Evolutionary conservation across 352 stramenopile species (phyloP).

Genomic region (Proteromonas lacertae): DNA sequence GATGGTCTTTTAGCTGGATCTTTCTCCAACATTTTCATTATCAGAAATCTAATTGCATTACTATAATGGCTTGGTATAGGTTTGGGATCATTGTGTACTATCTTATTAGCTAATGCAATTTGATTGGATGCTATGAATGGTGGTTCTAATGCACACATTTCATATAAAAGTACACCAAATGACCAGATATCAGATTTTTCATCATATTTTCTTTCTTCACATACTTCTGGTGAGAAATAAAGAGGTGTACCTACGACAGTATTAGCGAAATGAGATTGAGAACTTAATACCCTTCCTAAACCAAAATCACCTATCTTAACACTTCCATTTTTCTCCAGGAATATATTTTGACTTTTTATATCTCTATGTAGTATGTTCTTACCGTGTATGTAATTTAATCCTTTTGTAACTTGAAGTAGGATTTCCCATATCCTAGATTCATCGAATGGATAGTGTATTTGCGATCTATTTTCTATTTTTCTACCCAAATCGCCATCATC

Average conservation of each 20-base stretch:
- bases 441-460: neutral
- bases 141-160: too few relatives aligned
- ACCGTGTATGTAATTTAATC: slow-evolving; percentile 16
- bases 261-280: neutral
- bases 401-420: slow-evolving; percentile 15
- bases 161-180: too few relatives aligned
- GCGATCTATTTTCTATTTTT: slow-evolving; percentile 4
- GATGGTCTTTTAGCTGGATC: too few relatives aligned
- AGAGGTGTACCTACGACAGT: slow-evolving; percentile 1
- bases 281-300: slow-evolving; percentile 11
- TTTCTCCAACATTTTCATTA: too few relatives aligned
- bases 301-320: slow-evolving; percentile 19
- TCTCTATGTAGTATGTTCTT: slow-evolving; percentile 16
- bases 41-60: too few relatives aligned
- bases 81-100: too few relatives aligned
- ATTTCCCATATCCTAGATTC: slow-evolving; percentile 2
- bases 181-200: slow-evolving; percentile 61
- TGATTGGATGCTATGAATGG: too few relatives aligned
- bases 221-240: slow-evolving; percentile 1
- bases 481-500: slow-evolving; percentile 14
- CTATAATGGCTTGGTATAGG: too few relatives aligned
- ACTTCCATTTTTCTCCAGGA: slow-evolving; percentile 12
- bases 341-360: slow-evolving; percentile 14
- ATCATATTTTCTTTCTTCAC: slow-evolving; percentile 27
- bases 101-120: too few relatives aligned